Evolutionary conservation across 169 alveolate species (phyloP), one percentile per base, ranked within the genome.

Genomic region (Plasmodium gallinaceum): DNA sequence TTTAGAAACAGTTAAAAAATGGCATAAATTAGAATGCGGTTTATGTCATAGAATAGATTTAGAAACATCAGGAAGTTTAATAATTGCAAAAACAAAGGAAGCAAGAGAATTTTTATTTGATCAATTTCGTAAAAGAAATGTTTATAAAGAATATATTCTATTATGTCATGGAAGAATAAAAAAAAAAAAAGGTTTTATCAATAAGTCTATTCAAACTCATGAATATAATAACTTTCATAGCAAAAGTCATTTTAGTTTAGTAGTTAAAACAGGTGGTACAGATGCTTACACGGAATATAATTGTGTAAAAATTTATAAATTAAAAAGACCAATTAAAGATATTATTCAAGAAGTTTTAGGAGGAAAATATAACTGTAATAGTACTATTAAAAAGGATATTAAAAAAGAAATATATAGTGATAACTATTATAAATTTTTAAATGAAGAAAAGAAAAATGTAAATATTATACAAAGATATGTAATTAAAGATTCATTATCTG

Each of bases 1-100:
- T 7, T 46, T 90, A 61, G 95, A 93, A 72, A 91, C 94, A 5
- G 93, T 93, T 5, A 78, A 91, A 20, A 91, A 92, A 51, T 93
- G 95, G 95, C 92, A 90, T 70, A 93, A 93, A 75, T 62, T 93
- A 72, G 95, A 93, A 69, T 93, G 95, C 64, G 95, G 95, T 16
- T 70, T 93, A 60, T 93, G 95, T 80, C 95, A 93, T 52, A 88
- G 95, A 42, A 93, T 92, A 0, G 95, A 93, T 87, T 58, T 93
- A 43, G 95, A 93, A 68, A 93, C 95, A 0, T 90, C 94, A 16
- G 95, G 95, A 66, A 88, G 94, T 18, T 83, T 93, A 16, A 92
- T 93, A 26, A 88, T 93, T 52, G 95, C 95, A 2, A 90, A 91
- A 83, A 93, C 93, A 12, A 86, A 92, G 5, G 88, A 93, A 14